Conservation (phyloP, 2,329 filamentous ascomycete species). For the Fusarium musae region DNA sequence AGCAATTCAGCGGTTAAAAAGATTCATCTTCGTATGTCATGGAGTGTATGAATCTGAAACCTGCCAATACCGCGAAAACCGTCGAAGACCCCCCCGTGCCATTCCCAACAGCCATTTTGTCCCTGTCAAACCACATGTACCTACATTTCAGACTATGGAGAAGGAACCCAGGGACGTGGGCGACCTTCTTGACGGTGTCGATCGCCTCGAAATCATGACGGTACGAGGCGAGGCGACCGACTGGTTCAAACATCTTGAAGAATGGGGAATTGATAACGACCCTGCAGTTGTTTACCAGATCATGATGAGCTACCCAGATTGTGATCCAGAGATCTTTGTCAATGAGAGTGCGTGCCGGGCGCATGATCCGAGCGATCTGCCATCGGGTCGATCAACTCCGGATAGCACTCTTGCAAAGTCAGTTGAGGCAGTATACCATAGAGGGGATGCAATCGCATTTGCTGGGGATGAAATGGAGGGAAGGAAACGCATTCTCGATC, state of each 20-base stretch:
- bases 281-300: neutral
- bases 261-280: neutral
- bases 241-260: neutral
- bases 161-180: neutral
- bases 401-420: neutral
- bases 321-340: neutral
- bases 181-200: neutral
- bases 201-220: accelerated
- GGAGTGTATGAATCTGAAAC: neutral
- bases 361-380: neutral
- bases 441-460: neutral
- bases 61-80: neutral
- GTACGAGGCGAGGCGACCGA: accelerated
- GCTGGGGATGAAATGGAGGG: neutral
- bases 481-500: neutral
- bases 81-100: accelerated
- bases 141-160: neutral
- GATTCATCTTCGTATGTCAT: neutral
- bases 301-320: neutral
- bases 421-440: neutral
- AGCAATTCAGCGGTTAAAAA: neutral
- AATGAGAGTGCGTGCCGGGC: neutral
- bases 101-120: neutral
- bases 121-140: neutral
- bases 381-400: neutral